These are phyloP conservation scores for Lentinula detonsa DNA, from an alignment of 768 basidiomycete genomes.

Conservation along the genomic window DNA sequence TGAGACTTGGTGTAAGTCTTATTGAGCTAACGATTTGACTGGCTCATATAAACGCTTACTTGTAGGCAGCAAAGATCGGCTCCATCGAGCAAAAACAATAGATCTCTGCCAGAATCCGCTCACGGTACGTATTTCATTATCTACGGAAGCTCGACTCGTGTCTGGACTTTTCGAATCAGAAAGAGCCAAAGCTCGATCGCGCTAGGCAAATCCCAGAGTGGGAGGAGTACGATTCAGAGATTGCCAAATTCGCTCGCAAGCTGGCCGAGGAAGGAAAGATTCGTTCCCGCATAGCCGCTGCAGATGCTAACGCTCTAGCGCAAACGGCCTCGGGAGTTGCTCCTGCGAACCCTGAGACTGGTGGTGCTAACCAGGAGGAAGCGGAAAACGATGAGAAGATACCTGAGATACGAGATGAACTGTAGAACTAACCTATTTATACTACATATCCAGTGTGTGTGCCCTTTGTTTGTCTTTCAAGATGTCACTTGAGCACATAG, in stretches of 20 bases:
- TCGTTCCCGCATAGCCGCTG: constrained; percentile 58
- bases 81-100: constrained; percentile 82
- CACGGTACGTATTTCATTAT: constrained; percentile 53
- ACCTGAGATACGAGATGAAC: constrained; percentile 6
- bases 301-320: constrained; percentile 66
- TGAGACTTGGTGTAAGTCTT: constrained; percentile 91
- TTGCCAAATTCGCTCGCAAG: constrained; percentile 72
- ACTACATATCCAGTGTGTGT: neutral
- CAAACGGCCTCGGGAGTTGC: constrained; percentile 24
- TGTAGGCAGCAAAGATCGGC: constrained; percentile 74
- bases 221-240: constrained; percentile 91
- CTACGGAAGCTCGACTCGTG: neutral
- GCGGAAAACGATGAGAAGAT: neutral
- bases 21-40: neutral
- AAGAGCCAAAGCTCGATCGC: constrained; percentile 93
- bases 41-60: neutral
- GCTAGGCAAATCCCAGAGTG: constrained; percentile 97
- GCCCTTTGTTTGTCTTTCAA: no score
- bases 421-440: constrained; percentile 3
- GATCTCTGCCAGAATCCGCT: constrained; percentile 96
- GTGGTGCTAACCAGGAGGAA: neutral
- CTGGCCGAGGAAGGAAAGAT: constrained; percentile 69
- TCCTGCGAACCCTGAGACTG: neutral
- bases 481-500: no score
- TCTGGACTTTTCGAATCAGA: constrained; percentile 39